Conservation (phyloP, 164 flowering plant genomes). For the Magnolia kwangsiensis region DNA sequence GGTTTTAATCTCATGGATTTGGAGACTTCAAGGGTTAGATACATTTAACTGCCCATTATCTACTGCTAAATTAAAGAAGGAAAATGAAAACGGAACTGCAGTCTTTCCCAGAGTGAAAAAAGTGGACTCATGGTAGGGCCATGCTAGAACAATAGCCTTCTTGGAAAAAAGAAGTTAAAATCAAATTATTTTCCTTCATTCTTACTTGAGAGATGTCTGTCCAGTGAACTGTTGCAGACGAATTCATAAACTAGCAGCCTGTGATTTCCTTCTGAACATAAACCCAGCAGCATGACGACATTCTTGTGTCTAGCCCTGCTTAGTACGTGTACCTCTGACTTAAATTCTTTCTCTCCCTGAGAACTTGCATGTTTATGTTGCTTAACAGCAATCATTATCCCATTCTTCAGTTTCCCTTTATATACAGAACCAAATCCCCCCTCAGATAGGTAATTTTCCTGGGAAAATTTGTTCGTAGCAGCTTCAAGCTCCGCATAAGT, state of each 20-base stretch:
- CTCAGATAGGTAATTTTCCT: constrained; percentile 41
- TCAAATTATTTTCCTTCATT: background rate
- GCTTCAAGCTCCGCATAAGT: constrained; percentile 38
- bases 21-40: background rate
- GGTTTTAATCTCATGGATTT: background rate
- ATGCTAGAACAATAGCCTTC: too few relatives aligned
- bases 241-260: constrained; percentile 59
- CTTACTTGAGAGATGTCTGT: constrained; percentile 52
- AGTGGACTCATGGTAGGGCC: too few relatives aligned
- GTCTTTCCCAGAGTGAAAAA: background rate
- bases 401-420: constrained; percentile 40
- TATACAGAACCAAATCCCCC: constrained; percentile 65
- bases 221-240: constrained; percentile 60
- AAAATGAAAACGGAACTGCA: background rate
- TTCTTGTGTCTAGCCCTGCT: constrained; percentile 52
- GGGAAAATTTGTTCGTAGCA: constrained; percentile 49
- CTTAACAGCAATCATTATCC: constrained; percentile 48
- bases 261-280: constrained; percentile 50
- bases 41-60: background rate
- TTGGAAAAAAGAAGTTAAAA: background rate
- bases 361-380: constrained; percentile 46
- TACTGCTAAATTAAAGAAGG: background rate
- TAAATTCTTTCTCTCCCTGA: constrained; percentile 59
- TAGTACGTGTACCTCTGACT: constrained; percentile 49
- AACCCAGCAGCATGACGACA: constrained; percentile 58